Base-by-base conservation (phyloP, 805 yeast genomes). In the Yamadazyma paraphyllophila region DNA sequence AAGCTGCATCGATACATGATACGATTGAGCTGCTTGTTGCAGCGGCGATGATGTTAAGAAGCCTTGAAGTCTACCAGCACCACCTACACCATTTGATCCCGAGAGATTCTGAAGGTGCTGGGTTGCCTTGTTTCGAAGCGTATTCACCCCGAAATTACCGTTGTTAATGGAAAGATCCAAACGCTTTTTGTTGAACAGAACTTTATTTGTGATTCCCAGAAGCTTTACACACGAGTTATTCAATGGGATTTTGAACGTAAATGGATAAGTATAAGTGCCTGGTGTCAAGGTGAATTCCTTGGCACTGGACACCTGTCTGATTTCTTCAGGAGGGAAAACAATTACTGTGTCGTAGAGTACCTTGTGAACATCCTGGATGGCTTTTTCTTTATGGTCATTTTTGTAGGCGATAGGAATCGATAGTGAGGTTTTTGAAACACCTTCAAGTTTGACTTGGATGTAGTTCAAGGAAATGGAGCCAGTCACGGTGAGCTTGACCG, bases 381-480 rank as follows among this genome's bases (percentile, higher is more conserved):
- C 26, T 16, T 41, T 45, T 10, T 56, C 60, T 37, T 52, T 58
- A 34, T 44, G 46, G 4, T 55, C 54, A 30, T 52, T 47, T 36
- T 55, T 52, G 2, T 51, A 55, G 11, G 37, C 40, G 14, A 27
- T 31, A 0, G 73, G 69, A 1, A 73, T 53, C 9, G 49, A 51
- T 14, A 78, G 48, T 40, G 58, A 61, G 0, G 81, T 62, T 32
- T 56, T 58, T 9, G 80, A 59, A 1, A 74, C 58, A 1, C 83
- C 85, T 52, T 77, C 77, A 12, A 79, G 60, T 52, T 79, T 78
- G 36, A 78, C 81, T 48, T 73, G 77, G 32, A 80, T 73, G 49
- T 66, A 66, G 33, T 69, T 69, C 31, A 80, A 59, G 1, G 75
- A 55, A n/a, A 75, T 62, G 9, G 78, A 68, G 2, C 67, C 58